Conservation (phyloP, 495 filamentous ascomycete species). For the Penicillium cataractarum region DNA sequence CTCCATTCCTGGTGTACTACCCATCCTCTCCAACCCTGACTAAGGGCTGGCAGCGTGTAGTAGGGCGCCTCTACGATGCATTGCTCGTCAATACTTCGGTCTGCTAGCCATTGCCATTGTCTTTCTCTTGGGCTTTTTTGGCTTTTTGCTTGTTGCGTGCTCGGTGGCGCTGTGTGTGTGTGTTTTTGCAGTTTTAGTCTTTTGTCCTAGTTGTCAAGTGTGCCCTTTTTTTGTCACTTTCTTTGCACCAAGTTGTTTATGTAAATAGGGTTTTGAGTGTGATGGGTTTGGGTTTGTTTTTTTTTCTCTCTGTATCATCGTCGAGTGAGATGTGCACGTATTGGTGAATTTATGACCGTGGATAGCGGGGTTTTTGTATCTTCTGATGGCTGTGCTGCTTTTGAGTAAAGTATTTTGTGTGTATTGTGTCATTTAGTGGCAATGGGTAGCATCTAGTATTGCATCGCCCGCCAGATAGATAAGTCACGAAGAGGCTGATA, state of each 20-base stretch:
- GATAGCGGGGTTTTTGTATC: not conserved
- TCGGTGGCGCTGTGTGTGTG: not conserved
- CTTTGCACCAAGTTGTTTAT: not conserved
- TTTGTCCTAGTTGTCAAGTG: no score
- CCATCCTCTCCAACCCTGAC: no score
- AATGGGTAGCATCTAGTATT: no score
- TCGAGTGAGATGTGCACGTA: not conserved
- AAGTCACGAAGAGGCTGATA: no score
- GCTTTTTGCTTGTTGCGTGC: not conserved
- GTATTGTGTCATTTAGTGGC: no score
- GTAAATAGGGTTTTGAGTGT: conserved; percentile 1
- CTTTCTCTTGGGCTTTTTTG: not conserved
- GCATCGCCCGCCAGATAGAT: no score
- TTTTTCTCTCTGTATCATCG: conserved; percentile 4
- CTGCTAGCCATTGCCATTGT: not conserved
- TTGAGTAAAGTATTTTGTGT: no score
- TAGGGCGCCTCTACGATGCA: not conserved
- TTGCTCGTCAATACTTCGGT: not conserved
- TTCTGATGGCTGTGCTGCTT: not conserved
- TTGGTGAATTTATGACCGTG: not conserved
- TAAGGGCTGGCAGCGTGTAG: no score
- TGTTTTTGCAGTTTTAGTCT: no score
- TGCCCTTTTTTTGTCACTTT: not conserved
- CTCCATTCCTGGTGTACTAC: not conserved
- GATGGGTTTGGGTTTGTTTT: not conserved